These are phyloP conservation scores for Gonapodya prolifera DNA, from an alignment of 192 early-diverging fungal species.

Conservation along the genomic window DNA sequence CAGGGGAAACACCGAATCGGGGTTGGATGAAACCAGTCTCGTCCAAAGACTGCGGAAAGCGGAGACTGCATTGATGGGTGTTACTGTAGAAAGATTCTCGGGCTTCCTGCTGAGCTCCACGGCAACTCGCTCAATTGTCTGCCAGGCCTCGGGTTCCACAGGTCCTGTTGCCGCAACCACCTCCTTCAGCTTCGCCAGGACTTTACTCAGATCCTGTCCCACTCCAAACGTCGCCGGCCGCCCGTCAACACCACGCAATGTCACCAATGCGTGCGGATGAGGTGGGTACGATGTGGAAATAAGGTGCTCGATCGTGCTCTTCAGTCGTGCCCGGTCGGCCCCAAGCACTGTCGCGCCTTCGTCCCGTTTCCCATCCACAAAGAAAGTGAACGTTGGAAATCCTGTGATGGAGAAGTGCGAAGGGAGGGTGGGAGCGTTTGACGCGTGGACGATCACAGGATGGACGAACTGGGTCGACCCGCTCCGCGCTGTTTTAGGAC, in stretches of 20 bases:
- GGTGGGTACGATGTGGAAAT: slow-evolving; percentile 52
- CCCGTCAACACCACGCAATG: slow-evolving; percentile 23
- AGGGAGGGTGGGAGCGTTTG: slow-evolving; percentile 38
- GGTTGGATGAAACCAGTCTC: slow-evolving; percentile 19
- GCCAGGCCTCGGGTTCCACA: slow-evolving; percentile 6
- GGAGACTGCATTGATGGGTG: too few relatives aligned
- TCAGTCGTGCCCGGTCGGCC: slow-evolving; percentile 45
- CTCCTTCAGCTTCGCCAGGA: neutral
- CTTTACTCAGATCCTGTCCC: slow-evolving; percentile 16
- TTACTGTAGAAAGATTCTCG: too few relatives aligned
- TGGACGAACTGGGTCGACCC: slow-evolving; percentile 45
- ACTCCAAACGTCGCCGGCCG: slow-evolving; percentile 16
- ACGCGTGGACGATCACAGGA: too few relatives aligned
- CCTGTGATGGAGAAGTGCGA: slow-evolving; percentile 37
- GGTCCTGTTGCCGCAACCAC: slow-evolving; percentile 8
- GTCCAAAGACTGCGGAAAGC: slow-evolving; percentile 13
- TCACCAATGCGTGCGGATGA: slow-evolving; percentile 41
- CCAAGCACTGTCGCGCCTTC: slow-evolving; percentile 44
- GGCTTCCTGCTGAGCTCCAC: slow-evolving; percentile 16
- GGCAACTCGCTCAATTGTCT: slow-evolving; percentile 18
- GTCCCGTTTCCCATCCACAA: slow-evolving; percentile 35
- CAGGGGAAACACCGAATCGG: slow-evolving; percentile 42
- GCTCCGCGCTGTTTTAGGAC: slow-evolving; percentile 23
- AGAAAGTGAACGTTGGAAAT: slow-evolving; percentile 63
- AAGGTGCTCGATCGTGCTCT: slow-evolving; percentile 41